Percentiles rank a stretch among this genome's conserved stretches.
These are phyloP conservation scores for Blumeria hordei DNA, from an alignment of 2,329 filamentous ascomycete species.

Conservation along the genomic window DNA sequence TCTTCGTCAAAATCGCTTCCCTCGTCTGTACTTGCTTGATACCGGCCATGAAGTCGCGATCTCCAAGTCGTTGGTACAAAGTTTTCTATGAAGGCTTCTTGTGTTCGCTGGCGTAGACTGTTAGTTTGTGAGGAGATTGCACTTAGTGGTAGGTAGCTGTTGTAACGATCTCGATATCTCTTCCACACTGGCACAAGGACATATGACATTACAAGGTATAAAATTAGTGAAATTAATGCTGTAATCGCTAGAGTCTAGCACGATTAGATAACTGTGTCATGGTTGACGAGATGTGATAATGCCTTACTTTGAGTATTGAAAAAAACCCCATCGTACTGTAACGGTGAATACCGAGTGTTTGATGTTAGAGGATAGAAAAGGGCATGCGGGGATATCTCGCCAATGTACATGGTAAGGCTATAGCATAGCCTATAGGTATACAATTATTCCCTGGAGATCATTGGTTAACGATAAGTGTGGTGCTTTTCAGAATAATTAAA, in stretches of 20 bases:
- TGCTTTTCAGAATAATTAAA: no score
- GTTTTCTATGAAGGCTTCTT: conserved; percentile 18
- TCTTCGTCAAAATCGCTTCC: conserved; percentile 34
- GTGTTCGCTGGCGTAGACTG: conserved; percentile 27
- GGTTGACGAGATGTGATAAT: background rate
- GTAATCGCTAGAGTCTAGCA: conserved; percentile 44
- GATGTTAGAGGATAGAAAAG: no score
- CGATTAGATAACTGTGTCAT: background rate
- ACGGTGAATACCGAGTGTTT: no score
- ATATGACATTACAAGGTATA: conserved; percentile 43
- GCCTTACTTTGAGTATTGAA: conserved; percentile 13
- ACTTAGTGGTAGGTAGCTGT: conserved; percentile 48
- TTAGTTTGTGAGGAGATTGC: conserved; percentile 32
- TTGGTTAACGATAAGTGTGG: no score
- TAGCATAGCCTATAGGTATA: no score
- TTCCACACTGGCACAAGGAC: conserved; percentile 44
- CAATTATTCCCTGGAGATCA: no score
- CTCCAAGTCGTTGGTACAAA: conserved; percentile 26
- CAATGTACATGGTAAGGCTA: no score
- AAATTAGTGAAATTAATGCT: conserved; percentile 40
- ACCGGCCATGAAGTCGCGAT: conserved; percentile 19
- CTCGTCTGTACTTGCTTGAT: conserved; percentile 18
- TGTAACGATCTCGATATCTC: conserved; percentile 44
- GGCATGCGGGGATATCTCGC: no score
- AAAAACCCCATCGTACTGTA: conserved; percentile 11